Evolutionary conservation across 805 yeast species (phyloP), one percentile per base, ranked within the genome.

Genomic region (Wickerhamiella lipophila): DNA sequence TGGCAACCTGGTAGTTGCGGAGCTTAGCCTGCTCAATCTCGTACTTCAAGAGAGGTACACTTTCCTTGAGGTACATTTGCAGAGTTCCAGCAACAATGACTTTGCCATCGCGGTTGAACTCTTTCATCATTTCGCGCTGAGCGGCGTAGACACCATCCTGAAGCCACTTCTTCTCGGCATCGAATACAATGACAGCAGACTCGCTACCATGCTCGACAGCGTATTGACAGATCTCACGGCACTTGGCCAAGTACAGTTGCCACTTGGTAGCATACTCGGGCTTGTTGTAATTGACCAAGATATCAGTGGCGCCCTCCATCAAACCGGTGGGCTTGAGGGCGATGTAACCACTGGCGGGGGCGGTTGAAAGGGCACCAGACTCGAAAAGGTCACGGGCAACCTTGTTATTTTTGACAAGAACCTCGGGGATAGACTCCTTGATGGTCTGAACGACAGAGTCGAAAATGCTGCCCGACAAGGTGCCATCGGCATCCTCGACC

Each of bases 291-390:
- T 84, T 71, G 51, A 72, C 69, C 58, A 88, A 71, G 8, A 83
- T 83, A 18, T 76, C 72, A 12, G 83, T 82, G 2, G 96, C 94
- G 62, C 83, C 75, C 32, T 75, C 70, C 51, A 84, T 78, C 55
- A 89, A 72, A 1, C 96, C 97, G 22, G 95, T 84, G 44, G 97
- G 96, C 68, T 88, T 88, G 60, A 88, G 70, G 2, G 95, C 97
- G 50, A 86, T 83, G 64, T 85, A 88, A 22, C 95, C 95, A 2
- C 95, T 85, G 8, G 95, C 87, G 27, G 89, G 76, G 13, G 76
- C 71, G 62, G 83, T 81, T 55, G 81, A 68, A 54, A 72, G 71
- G 47, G 49, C 53, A 34, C 66, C 66, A 2, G 49, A 41, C 27
- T 52, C 52, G 49, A 50, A 58, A 11, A 49, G 44, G 16, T 49